phyloP scores from a whole-genome alignment of 176 grass and related monocot species.

The Musa itinerans region DNA sequence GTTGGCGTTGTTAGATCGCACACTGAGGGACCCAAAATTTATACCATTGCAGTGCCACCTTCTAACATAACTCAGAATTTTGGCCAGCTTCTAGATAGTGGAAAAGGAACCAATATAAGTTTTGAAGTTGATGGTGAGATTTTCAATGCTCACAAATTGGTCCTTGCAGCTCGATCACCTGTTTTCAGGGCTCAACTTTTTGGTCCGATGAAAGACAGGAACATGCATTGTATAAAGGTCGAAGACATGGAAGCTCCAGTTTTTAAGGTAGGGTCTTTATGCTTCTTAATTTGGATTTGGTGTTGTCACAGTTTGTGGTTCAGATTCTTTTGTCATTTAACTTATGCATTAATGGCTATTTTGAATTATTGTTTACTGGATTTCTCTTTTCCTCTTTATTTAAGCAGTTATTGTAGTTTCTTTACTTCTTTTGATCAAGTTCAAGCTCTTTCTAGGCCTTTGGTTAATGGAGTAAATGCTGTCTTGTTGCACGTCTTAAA shows the following conservation, averaged over 20 bases:
- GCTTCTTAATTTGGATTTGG: background rate
- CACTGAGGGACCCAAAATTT: slow-evolving; percentile 10
- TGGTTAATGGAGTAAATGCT: background rate
- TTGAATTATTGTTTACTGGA: background rate
- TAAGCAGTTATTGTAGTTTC: too few relatives aligned
- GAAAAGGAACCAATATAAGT: background rate
- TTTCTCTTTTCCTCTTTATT: background rate
- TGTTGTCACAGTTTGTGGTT: background rate
- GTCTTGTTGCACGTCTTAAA: background rate
- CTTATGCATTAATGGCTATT: background rate
- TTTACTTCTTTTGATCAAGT: too few relatives aligned
- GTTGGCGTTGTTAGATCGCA: slow-evolving; percentile 19
- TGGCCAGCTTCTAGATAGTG: slow-evolving; percentile 5
- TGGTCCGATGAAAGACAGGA: slow-evolving; percentile 15
- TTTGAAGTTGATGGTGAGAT: slow-evolving; percentile 19
- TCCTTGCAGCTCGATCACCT: slow-evolving; percentile 14
- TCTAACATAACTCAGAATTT: slow-evolving; percentile 15
- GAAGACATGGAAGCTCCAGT: slow-evolving; percentile 18
- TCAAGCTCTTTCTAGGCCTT: background rate
- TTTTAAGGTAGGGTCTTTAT: slow-evolving; percentile 2
- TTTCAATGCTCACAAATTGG: slow-evolving; percentile 9
- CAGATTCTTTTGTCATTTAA: background rate
- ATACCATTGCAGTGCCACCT: slow-evolving; percentile 4
- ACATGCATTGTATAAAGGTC: slow-evolving; percentile 2
- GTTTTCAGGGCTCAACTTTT: slow-evolving; percentile 12